Evolutionary conservation across 345 rosid genomes (phyloP).

Genomic region (Heritiera fomes): DNA sequence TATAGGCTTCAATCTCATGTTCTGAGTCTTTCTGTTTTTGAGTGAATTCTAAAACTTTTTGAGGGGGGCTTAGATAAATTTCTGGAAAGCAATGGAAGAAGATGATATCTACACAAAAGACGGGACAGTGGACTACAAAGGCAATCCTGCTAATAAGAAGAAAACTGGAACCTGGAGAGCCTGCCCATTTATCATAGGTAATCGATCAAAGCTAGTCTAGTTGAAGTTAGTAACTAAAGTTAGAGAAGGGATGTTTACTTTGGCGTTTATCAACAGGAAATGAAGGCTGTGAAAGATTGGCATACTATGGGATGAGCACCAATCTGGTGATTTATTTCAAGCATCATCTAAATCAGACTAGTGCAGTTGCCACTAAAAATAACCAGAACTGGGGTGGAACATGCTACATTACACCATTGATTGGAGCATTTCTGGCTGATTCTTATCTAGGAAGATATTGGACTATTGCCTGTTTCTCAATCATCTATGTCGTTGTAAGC

Average conservation of each 20-base stretch:
- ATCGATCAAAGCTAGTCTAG: not conserved
- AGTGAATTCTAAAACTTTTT: not conserved
- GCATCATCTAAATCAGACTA: slow-evolving; percentile 45
- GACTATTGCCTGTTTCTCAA: slow-evolving; percentile 75
- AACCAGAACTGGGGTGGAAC: slow-evolving; percentile 76
- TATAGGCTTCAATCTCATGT: not conserved
- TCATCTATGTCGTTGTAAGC: slow-evolving; percentile 57
- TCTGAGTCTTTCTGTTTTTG: not conserved
- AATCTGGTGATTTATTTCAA: slow-evolving; percentile 70
- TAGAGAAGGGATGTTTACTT: not conserved
- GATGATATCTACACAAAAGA: slow-evolving; percentile 48
- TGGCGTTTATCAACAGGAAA: slow-evolving; percentile 43
- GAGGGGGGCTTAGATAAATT: not conserved
- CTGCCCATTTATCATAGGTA: slow-evolving; percentile 80
- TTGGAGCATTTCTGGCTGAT: slow-evolving; percentile 91
- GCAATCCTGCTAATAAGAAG: slow-evolving; percentile 57
- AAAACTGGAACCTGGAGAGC: slow-evolving; percentile 78
- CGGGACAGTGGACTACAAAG: slow-evolving; percentile 59
- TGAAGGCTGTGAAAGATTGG: slow-evolving; percentile 67
- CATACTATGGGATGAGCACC: slow-evolving; percentile 84
- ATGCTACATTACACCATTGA: slow-evolving; percentile 76
- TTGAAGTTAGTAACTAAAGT: not conserved
- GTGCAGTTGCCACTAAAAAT: slow-evolving; percentile 57
- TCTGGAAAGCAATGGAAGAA: slow-evolving; percentile 25
- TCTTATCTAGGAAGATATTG: slow-evolving; percentile 82